These are phyloP conservation scores for Peterozyma toletana DNA, from an alignment of 805 yeast species.

Conservation along the genomic window DNA sequence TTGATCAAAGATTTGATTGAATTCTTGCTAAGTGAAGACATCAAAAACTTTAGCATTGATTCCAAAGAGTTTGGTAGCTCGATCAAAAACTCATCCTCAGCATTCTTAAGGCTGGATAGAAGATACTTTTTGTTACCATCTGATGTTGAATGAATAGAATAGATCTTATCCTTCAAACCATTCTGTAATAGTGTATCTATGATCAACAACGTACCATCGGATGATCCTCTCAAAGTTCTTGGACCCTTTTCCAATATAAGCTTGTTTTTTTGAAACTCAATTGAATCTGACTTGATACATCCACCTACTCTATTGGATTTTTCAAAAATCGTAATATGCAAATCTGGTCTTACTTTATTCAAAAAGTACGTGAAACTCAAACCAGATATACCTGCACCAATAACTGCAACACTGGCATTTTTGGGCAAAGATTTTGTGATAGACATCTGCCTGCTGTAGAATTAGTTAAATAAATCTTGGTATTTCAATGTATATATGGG, in stretches of 20 bases:
- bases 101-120: slow-evolving; percentile 22
- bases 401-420: slow-evolving; percentile 51
- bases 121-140: slow-evolving; percentile 70
- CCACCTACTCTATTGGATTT: slow-evolving; percentile 59
- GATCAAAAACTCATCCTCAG: slow-evolving; percentile 32
- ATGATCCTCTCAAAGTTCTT: slow-evolving; percentile 77
- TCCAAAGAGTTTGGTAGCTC: slow-evolving; percentile 44
- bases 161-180: slow-evolving; percentile 40
- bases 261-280: slow-evolving; percentile 16
- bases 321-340: slow-evolving; percentile 59
- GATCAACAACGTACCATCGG: slow-evolving; percentile 68
- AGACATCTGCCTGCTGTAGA: background rate
- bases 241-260: slow-evolving; percentile 79
- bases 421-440: slow-evolving; percentile 6
- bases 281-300: slow-evolving; percentile 53
- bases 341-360: slow-evolving; percentile 68
- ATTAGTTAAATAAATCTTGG: too few species aligned
- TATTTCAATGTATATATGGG: too few species aligned
- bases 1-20: slow-evolving; percentile 34
- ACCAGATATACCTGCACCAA: slow-evolving; percentile 91
- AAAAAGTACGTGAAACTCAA: slow-evolving; percentile 66
- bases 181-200: slow-evolving; percentile 50
- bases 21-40: slow-evolving; percentile 37
- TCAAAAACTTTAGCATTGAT: slow-evolving; percentile 25
- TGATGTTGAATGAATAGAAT: slow-evolving; percentile 50